phyloP scores from a whole-genome alignment of 106 monocot genomes.

The Dendrobium catenatum region DNA sequence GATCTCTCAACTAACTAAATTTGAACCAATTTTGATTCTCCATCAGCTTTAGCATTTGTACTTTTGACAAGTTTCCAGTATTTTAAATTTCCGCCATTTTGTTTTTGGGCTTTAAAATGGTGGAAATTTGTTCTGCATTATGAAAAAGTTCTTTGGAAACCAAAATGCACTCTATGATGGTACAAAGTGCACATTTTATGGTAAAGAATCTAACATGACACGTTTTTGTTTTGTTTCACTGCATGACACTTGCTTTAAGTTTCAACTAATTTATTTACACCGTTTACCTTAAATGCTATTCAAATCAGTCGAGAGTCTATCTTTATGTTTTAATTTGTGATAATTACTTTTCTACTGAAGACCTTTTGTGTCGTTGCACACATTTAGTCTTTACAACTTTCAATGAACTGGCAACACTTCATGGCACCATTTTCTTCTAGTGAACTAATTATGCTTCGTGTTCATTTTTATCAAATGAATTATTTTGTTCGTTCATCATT shows the following conservation, averaged over 20 bases:
- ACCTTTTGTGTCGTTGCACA: neutral
- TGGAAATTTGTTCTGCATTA: neutral
- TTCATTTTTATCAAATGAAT: neutral
- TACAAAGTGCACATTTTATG: neutral
- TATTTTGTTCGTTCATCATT: neutral
- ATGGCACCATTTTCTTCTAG: neutral
- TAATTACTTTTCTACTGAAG: neutral
- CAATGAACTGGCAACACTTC: neutral
- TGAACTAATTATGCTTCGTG: neutral
- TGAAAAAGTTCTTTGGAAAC: neutral
- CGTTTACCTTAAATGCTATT: neutral
- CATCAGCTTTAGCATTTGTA: too few species aligned
- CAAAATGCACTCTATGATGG: too few species aligned
- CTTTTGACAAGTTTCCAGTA: too few species aligned
- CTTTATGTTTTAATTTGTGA: neutral
- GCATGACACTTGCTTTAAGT: neutral
- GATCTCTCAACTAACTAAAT: too few species aligned
- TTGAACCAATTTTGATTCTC: too few species aligned
- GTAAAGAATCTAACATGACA: neutral
- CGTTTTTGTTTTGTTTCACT: too few species aligned
- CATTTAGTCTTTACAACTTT: neutral
- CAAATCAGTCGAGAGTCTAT: neutral
- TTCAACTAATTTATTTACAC: neutral
- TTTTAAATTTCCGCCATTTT: too few species aligned
- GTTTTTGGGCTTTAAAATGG: neutral